A percentile compares a stretch with the other conserved stretches of the same genome.
Evolutionary conservation across 129 eudicot genomes (phyloP).

Genomic region (Flaveria sonorensis): DNA sequence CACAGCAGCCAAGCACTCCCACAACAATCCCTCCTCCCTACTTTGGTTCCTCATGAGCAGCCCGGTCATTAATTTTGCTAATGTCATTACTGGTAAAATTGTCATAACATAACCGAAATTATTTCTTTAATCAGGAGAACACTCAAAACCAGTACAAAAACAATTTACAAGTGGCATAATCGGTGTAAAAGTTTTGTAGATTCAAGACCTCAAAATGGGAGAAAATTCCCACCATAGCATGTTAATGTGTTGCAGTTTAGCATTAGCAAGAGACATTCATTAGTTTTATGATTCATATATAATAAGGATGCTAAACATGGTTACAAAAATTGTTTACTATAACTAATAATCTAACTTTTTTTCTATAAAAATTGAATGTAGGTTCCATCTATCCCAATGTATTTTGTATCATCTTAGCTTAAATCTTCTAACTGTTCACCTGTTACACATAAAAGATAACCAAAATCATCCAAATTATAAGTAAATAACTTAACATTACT

Average conservation of each 20-base stretch:
- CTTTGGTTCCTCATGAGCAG: constrained; percentile 39
- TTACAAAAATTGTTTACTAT: not conserved
- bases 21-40: constrained; percentile 32
- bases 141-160: not conserved
- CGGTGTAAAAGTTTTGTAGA: not conserved
- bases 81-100: constrained; percentile 52
- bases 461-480: not conserved
- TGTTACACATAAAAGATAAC: not conserved
- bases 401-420: not conserved
- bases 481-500: not conserved
- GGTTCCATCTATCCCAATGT: not conserved
- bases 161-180: not conserved
- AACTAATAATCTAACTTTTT: not conserved
- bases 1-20: constrained; percentile 59
- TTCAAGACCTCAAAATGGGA: not conserved
- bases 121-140: not conserved
- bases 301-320: not conserved
- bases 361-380: not conserved
- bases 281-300: not conserved
- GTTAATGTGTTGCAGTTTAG: not conserved
- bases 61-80: constrained; percentile 46
- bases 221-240: not conserved
- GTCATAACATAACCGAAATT: not conserved
- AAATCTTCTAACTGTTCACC: not conserved
- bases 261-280: not conserved